A percentile compares a stretch with the other conserved stretches of the same genome.
These are phyloP conservation scores for Leccinum arenicola DNA, from an alignment of 768 basidiomycete genomes.

Conservation along the genomic window DNA sequence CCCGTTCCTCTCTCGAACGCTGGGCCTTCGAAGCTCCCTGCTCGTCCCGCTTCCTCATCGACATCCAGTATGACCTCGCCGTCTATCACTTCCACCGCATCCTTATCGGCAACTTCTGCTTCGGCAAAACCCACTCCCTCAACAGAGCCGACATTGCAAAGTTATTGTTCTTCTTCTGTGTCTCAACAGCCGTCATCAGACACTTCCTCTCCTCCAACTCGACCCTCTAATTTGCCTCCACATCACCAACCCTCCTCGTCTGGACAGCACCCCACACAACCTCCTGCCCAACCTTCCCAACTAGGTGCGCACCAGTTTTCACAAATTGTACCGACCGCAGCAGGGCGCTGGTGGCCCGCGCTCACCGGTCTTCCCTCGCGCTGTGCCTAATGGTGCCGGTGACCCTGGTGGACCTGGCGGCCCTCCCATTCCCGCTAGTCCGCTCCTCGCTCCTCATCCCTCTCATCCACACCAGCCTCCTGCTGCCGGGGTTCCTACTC, in stretches of 20 bases:
- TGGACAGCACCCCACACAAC: slow-evolving; percentile 37
- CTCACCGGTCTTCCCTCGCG: slow-evolving; percentile 64
- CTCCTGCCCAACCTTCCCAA: slow-evolving; percentile 39
- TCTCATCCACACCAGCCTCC: slow-evolving; percentile 50
- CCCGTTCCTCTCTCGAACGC: slow-evolving; percentile 44
- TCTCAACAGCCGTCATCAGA: slow-evolving; percentile 49
- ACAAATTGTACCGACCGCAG: slow-evolving; percentile 50
- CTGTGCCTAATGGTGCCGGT: slow-evolving; percentile 59
- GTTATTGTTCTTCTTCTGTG: slow-evolving; percentile 34
- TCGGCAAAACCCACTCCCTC: slow-evolving; percentile 8
- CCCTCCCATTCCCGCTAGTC: slow-evolving; percentile 53
- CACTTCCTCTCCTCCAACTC: slow-evolving; percentile 56
- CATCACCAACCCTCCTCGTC: slow-evolving; percentile 39
- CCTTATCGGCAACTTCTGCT: slow-evolving; percentile 31
- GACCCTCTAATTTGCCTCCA: slow-evolving; percentile 51
- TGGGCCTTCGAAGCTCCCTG: slow-evolving; percentile 34
- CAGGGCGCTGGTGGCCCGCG: slow-evolving; percentile 53
- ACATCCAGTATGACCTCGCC: slow-evolving; percentile 30
- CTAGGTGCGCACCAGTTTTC: slow-evolving; percentile 43
- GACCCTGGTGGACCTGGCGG: slow-evolving; percentile 55
- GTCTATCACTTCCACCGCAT: slow-evolving; percentile 30
- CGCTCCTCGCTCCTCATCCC: slow-evolving; percentile 56
- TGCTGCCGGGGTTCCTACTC: slow-evolving; percentile 49
- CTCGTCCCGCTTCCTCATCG: slow-evolving; percentile 22
- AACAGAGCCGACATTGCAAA: slow-evolving; percentile 31